Percentiles rank a stretch among this genome's conserved stretches.
Conservation (phyloP, 306 rosid species). For the Oemleria cerasiformis region DNA sequence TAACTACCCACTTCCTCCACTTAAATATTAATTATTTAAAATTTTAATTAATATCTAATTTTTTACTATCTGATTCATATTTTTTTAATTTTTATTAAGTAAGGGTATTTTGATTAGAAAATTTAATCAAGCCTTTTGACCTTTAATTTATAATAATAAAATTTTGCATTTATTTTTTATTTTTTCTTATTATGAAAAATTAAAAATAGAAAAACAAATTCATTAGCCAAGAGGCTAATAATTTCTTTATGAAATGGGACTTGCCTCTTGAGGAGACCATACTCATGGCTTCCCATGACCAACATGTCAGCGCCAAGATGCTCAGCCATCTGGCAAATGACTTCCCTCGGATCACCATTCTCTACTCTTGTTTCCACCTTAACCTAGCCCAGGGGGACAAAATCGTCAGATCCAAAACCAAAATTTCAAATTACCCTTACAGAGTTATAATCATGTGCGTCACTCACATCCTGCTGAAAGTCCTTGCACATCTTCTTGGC, state of each 20-base stretch:
- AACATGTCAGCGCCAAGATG: slow-evolving; percentile 53
- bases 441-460: not conserved
- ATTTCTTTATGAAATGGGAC: not conserved
- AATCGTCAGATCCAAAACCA: not conserved
- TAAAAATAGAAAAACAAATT: no score
- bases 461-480: slow-evolving; percentile 40
- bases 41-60: no score
- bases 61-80: no score
- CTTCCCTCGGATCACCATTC: slow-evolving; percentile 81
- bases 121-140: no score
- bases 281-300: slow-evolving; percentile 86
- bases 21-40: no score
- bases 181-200: no score
- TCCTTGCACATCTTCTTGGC: slow-evolving; percentile 57
- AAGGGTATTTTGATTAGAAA: no score
- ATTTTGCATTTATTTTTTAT: not conserved
- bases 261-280: slow-evolving; percentile 76
- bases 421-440: not conserved
- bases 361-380: slow-evolving; percentile 62
- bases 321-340: slow-evolving; percentile 65
- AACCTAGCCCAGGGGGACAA: slow-evolving; percentile 8
- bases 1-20: no score
- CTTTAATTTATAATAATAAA: no score
- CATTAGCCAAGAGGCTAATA: no score
- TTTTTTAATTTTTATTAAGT: no score